These are phyloP conservation scores for Fallopia convolvulus DNA, from an alignment of 148 eudicot species.

Conservation along the genomic window DNA sequence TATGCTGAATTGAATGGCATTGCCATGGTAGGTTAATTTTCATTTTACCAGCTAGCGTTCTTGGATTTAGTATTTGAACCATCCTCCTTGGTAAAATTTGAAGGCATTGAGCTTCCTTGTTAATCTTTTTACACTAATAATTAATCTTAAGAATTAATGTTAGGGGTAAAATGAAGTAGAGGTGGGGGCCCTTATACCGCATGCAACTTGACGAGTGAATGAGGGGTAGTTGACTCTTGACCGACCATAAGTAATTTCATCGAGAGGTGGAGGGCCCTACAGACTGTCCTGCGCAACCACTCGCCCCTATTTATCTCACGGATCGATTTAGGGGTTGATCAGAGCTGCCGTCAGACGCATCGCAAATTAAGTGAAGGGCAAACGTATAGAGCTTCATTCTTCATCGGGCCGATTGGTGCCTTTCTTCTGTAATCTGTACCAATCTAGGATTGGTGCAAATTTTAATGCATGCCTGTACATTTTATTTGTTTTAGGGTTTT, in stretches of 20 bases:
- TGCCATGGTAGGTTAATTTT: not conserved
- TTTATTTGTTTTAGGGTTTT: not conserved
- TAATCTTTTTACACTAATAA: too few species aligned
- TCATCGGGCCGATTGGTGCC: not conserved
- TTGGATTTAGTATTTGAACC: too few species aligned
- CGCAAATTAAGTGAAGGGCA: not conserved
- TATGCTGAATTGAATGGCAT: not conserved
- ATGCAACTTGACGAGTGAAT: not conserved
- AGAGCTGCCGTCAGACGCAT: not conserved
- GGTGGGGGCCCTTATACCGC: too few species aligned
- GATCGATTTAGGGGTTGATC: not conserved
- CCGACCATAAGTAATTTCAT: not conserved
- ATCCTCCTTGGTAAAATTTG: not conserved
- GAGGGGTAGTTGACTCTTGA: slow-evolving; percentile 3
- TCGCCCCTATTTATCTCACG: not conserved
- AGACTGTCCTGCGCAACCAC: not conserved
- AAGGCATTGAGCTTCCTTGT: not conserved
- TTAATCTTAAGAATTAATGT: too few species aligned
- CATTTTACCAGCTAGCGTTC: not conserved
- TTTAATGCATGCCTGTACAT: not conserved
- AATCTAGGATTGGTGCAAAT: not conserved
- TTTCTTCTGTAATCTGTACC: not conserved
- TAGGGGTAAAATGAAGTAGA: too few species aligned
- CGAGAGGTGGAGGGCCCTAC: not conserved
- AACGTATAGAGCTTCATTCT: not conserved